Conservation (phyloP, 768 basidiomycete species). For the Lactifluus pinguis region DNA sequence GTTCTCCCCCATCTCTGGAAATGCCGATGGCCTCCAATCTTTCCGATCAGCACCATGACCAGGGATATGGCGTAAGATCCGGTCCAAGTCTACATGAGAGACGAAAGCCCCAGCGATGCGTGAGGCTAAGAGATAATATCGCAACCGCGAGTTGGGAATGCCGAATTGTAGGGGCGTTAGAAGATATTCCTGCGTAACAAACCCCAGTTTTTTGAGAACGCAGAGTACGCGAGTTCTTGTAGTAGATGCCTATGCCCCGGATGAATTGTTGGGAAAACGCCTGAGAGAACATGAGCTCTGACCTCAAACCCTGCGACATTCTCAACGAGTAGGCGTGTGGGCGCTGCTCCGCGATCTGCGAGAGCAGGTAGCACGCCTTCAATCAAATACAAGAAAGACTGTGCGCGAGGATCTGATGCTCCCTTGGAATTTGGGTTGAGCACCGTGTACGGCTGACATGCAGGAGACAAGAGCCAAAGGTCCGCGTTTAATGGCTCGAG, state of each 20-base stretch:
- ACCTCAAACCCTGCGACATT: slow-evolving; percentile 85
- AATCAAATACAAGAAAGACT: slow-evolving; percentile 66
- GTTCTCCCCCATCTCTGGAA: slow-evolving; percentile 7
- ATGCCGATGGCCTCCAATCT: slow-evolving; percentile 29
- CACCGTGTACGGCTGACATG: slow-evolving; percentile 80
- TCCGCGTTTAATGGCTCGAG: slow-evolving; percentile 43
- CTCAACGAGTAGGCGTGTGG: slow-evolving; percentile 57
- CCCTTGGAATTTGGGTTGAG: slow-evolving; percentile 68
- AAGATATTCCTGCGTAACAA: slow-evolving; percentile 50
- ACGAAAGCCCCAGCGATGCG: slow-evolving; percentile 26
- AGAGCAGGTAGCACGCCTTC: slow-evolving; percentile 53
- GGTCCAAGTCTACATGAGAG: slow-evolving; percentile 27
- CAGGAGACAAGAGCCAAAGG: slow-evolving; percentile 73
- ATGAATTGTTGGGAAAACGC: not conserved
- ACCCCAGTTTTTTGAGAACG: slow-evolving; percentile 45
- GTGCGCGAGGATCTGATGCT: slow-evolving; percentile 61
- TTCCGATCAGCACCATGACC: slow-evolving; percentile 33
- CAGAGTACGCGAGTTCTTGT: slow-evolving; percentile 50
- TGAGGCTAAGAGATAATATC: slow-evolving; percentile 74
- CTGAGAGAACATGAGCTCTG: not conserved
- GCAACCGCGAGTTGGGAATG: slow-evolving; percentile 72
- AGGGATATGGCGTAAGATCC: slow-evolving; percentile 48
- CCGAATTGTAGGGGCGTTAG: slow-evolving; percentile 72
- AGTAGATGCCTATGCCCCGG: slow-evolving; percentile 43
- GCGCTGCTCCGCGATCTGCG: slow-evolving; percentile 35